Evolutionary conservation across 768 basidiomycete genomes (phyloP).

Genomic region (Suillus weaverae): DNA sequence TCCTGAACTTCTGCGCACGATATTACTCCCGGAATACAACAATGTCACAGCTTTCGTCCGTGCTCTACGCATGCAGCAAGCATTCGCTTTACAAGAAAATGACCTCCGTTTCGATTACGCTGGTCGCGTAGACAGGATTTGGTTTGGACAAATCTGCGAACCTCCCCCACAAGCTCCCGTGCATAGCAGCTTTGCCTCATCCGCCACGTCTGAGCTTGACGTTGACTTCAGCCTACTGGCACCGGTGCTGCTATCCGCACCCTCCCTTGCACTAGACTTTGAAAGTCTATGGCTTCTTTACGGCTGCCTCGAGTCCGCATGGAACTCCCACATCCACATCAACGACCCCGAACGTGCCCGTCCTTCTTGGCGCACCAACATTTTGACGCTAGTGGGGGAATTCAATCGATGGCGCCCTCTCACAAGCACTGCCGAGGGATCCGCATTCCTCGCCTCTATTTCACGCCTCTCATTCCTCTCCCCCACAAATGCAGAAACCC

Average conservation of each 20-base stretch:
- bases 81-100: constrained; percentile 12
- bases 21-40: constrained; percentile 27
- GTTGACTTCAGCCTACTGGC: constrained; percentile 24
- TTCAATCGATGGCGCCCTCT: constrained; percentile 35
- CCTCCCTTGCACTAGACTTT: constrained; percentile 33
- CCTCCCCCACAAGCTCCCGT: constrained; percentile 17
- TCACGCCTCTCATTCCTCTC: constrained; percentile 37
- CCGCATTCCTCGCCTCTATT: constrained; percentile 35
- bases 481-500: neutral
- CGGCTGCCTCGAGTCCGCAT: constrained; percentile 27
- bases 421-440: constrained; percentile 31
- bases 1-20: constrained; percentile 40
- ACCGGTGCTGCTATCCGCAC: constrained; percentile 8
- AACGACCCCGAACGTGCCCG: constrained; percentile 10
- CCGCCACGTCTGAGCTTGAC: constrained; percentile 1
- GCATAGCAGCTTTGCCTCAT: constrained; percentile 10
- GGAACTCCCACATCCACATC: constrained; percentile 5
- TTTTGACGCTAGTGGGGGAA: constrained; percentile 34
- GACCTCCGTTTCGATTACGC: constrained; percentile 35
- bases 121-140: constrained; percentile 33
- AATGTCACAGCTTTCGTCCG: constrained; percentile 26
- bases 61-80: constrained; percentile 31
- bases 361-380: constrained; percentile 15
- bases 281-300: constrained; percentile 36
- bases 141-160: constrained; percentile 34